Evolutionary conservation across 2,329 filamentous ascomycete species (phyloP), one percentile per base, ranked within the genome.

Genomic region (Atkinsonella hypoxylon): DNA sequence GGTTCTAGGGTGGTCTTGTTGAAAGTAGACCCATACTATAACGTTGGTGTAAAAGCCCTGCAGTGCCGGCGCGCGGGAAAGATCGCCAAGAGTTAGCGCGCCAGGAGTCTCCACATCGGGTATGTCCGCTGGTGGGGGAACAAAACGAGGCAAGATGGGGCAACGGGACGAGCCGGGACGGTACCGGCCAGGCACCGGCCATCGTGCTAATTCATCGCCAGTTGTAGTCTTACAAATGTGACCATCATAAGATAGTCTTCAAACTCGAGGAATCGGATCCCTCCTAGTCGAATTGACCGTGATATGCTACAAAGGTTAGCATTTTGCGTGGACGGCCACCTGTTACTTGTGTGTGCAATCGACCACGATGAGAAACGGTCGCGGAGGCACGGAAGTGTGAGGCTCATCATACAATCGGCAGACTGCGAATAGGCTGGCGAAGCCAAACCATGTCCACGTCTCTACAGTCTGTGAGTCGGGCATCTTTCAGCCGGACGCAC

Each of bases 1-100:
- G 49, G 49, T 51, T 13, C 18, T 31, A 9, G 45, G 49, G 20
- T 48, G 49, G 20, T 44, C 47, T 31, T 45, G 45, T 38, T 51
- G 49, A n/a, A 51, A 44, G 17, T 47, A 48, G 45, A 51, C 49
- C 49, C 49, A 51, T 48, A 51, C 49, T 18, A 51, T 51, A 17
- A 51, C 30, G 40, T 51, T 51, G 45, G 45, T 51, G 40, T 51
- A 51, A 39, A 51, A 39, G 32, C 39, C 31, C 49, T 51, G 45
- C 5, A 26, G 22, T n/a, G 38, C 13, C 36, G 42, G 38, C 20
- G 45, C 31, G 34, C 2, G 26, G 6, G n/a, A 15, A 36, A 47
- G n/a, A 47, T 38, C 12, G 20, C 41, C n/a, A 46, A 22, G 38
- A n/a, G 30, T 34, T 36, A 49, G 41, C 41, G 41, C 41, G 20